Percentiles rank a stretch among this genome's conserved stretches.
Evolutionary conservation across 352 stramenopile genomes (phyloP).

Genomic region (Phytophthora rubi): DNA sequence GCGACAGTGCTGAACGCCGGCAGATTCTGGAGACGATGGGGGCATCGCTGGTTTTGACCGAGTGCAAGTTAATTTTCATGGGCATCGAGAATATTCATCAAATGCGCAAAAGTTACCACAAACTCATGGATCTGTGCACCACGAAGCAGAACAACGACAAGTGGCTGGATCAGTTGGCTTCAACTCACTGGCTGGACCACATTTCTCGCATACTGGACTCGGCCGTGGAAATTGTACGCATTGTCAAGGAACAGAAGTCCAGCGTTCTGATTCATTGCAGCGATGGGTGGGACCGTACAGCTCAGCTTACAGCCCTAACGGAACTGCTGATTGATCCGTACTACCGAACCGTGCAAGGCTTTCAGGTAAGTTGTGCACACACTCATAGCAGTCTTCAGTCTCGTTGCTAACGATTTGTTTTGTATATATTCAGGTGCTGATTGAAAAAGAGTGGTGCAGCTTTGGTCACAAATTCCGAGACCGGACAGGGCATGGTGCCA

Average conservation of each 20-base stretch:
- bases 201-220: constrained; percentile 83
- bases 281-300: constrained; percentile 97
- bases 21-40: constrained; percentile 53
- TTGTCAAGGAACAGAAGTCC: constrained; percentile 83
- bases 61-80: constrained; percentile 90
- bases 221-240: constrained; percentile 81
- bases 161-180: constrained; percentile 79
- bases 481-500: constrained; percentile 61
- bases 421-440: constrained; percentile 60
- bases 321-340: constrained; percentile 92
- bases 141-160: constrained; percentile 74
- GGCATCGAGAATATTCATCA: constrained; percentile 94
- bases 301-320: constrained; percentile 85
- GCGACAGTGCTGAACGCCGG: constrained; percentile 19
- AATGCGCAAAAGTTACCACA: constrained; percentile 89
- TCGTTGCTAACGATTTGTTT: not conserved
- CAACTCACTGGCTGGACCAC: constrained; percentile 80
- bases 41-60: constrained; percentile 69
- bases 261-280: constrained; percentile 98
- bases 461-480: constrained; percentile 92
- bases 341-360: constrained; percentile 89
- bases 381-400: not conserved
- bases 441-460: constrained; percentile 91
- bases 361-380: not conserved
- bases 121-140: constrained; percentile 76